phyloP scores from a whole-genome alignment of 108 stramenopile genomes.

The Seminavis robusta region DNA sequence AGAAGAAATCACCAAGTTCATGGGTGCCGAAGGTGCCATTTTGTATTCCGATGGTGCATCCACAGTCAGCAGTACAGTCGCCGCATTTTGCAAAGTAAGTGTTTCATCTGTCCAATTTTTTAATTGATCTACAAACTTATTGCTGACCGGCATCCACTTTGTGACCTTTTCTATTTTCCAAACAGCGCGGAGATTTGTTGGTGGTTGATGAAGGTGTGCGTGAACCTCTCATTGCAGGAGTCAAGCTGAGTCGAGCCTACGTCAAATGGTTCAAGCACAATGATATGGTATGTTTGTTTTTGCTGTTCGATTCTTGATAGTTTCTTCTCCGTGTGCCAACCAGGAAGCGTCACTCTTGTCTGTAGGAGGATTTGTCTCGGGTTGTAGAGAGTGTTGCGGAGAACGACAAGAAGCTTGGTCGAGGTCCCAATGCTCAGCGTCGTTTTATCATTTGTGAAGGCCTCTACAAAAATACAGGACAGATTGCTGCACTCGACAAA shows the following conservation, averaged over 20 bases:
- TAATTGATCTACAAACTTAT: no score
- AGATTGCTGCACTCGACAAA: constrained; percentile 84
- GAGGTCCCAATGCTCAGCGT: constrained; percentile 82
- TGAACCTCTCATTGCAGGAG: constrained; percentile 91
- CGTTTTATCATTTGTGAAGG: constrained; percentile 98
- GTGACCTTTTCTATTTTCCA: no score
- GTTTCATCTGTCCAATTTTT: no score
- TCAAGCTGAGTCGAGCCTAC: constrained; percentile 82
- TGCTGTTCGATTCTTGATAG: no score
- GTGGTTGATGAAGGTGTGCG: constrained; percentile 91
- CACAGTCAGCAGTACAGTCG: constrained; percentile 81
- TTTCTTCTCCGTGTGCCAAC: no score
- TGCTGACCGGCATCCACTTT: no score
- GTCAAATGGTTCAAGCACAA: constrained; percentile 96
- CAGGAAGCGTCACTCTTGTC: no score
- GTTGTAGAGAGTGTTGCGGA: constrained; percentile 75
- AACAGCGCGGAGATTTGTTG: constrained; percentile 93
- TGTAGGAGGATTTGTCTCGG: constrained; percentile 89
- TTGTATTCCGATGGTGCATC: constrained; percentile 95
- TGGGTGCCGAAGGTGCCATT: constrained; percentile 88
- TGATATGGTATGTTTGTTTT: no score
- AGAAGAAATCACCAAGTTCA: constrained; percentile 76
- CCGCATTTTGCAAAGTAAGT: constrained; percentile 99
- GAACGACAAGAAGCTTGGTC: constrained; percentile 66
- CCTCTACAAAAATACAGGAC: constrained; percentile 93